phyloP scores from a whole-genome alignment of 768 basidiomycete genomes.

The Boletus rubescentipes region DNA sequence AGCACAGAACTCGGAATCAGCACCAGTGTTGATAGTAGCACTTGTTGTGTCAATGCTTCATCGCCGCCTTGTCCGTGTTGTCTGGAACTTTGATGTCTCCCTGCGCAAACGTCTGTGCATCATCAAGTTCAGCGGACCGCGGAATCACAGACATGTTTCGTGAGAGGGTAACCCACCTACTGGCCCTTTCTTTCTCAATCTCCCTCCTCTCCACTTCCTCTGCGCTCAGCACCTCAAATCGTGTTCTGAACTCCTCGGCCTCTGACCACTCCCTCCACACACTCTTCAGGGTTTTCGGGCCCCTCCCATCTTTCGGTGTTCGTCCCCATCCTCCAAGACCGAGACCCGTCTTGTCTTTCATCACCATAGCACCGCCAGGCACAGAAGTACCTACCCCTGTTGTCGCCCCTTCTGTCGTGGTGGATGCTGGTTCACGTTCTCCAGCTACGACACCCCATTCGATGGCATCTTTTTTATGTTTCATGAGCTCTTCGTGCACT shows the following conservation, averaged over 20 bases:
- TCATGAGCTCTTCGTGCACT: conserved; percentile 91
- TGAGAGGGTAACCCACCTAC: conserved; percentile 42
- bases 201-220: conserved; percentile 94
- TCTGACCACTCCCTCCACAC: conserved; percentile 97
- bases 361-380: conserved; percentile 46
- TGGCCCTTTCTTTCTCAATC: conserved; percentile 82
- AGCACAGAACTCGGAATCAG: conserved; percentile 7
- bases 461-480: conserved; percentile 92
- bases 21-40: conserved; percentile 5
- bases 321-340: conserved; percentile 73
- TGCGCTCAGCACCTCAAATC: conserved; percentile 79
- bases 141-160: background rate
- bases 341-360: conserved; percentile 82
- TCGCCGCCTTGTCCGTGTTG: conserved; percentile 40
- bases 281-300: conserved; percentile 78
- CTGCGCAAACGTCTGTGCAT: conserved; percentile 53
- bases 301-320: conserved; percentile 75
- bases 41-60: conserved; percentile 14
- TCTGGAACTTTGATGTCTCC: conserved; percentile 69
- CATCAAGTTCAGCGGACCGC: conserved; percentile 3
- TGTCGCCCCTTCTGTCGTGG: conserved; percentile 17
- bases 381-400: conserved; percentile 6
- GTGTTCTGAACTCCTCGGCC: conserved; percentile 85
- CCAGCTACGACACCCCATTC: conserved; percentile 89
- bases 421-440: conserved; percentile 37